Conservation (phyloP, 2,329 filamentous ascomycete genomes). For the Amphichorda felina region DNA sequence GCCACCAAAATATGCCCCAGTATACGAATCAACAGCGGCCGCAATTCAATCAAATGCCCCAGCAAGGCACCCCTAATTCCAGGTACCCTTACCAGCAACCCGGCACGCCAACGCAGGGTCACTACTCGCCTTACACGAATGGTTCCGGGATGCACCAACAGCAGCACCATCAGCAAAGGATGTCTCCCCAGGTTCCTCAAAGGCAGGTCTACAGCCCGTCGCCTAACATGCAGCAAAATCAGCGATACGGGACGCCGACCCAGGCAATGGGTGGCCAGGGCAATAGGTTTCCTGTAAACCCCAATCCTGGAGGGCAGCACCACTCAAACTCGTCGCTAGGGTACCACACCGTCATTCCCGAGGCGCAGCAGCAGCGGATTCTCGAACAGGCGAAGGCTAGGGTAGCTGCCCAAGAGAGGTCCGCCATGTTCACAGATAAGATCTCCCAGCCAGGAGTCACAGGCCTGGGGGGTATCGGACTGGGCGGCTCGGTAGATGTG, state of each 20-base stretch:
- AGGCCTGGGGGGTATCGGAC: conserved; percentile 23
- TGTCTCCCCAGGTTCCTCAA: conserved; percentile 23
- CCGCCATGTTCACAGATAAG: conserved; percentile 26
- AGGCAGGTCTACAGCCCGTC: conserved; percentile 26
- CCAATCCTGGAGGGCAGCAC: conserved; percentile 9
- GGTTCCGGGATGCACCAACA: conserved; percentile 13
- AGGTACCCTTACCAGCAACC: conserved; percentile 25
- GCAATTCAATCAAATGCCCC: conserved; percentile 28
- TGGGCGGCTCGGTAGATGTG: conserved; percentile 16
- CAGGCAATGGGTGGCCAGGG: conserved; percentile 16
- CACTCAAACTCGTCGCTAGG: conserved; percentile 25
- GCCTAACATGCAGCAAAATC: conserved; percentile 21
- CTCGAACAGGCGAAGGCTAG: conserved; percentile 38
- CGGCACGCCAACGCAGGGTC: conserved; percentile 22
- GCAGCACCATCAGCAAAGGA: conserved; percentile 8
- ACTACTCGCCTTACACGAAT: conserved; percentile 27
- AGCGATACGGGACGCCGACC: conserved; percentile 18
- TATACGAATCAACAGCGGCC: conserved; percentile 33
- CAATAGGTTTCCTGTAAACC: conserved; percentile 11
- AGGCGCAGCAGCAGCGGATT: conserved; percentile 36
- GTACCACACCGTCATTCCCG: conserved; percentile 36
- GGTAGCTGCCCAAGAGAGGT: conserved; percentile 30
- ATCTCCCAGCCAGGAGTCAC: conserved; percentile 30
- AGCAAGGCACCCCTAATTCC: conserved; percentile 27
- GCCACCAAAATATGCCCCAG: conserved; percentile 36